Conservation (phyloP, 805 yeast species). For the Candida berthetii region DNA sequence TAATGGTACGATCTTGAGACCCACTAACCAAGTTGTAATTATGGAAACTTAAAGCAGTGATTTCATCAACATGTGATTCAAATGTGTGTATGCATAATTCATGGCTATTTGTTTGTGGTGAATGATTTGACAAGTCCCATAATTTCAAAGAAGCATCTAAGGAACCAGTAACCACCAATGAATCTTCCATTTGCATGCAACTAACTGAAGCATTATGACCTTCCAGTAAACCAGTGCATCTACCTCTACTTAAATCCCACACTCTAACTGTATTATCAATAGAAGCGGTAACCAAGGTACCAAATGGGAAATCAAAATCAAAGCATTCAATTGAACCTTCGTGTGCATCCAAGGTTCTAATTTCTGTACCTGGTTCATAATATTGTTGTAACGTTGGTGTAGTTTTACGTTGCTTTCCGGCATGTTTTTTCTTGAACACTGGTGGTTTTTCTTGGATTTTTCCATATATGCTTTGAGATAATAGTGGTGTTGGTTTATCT, state of each 20-base stretch:
- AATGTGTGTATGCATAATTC: constrained; percentile 40
- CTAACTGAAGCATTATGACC: constrained; percentile 59
- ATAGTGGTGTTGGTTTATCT: constrained; percentile 21
- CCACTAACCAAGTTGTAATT: constrained; percentile 56
- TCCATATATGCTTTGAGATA: constrained; percentile 38
- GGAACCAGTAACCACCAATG: constrained; percentile 48
- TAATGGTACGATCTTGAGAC: constrained; percentile 62
- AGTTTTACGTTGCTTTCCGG: constrained; percentile 36
- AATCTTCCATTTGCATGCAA: constrained; percentile 53
- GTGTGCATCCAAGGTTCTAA: constrained; percentile 46
- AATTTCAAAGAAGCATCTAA: constrained; percentile 55
- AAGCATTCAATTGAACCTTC: constrained; percentile 45
- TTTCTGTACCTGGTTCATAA: constrained; percentile 52
- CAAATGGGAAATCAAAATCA: constrained; percentile 72
- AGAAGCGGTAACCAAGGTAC: constrained; percentile 71
- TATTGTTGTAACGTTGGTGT: constrained; percentile 61
- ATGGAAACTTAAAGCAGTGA: constrained; percentile 55
- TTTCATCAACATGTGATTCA: constrained; percentile 61
- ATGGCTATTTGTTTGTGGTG: constrained; percentile 18
- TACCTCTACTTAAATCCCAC: constrained; percentile 70
- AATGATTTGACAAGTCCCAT: constrained; percentile 41
- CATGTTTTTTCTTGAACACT: constrained; percentile 21
- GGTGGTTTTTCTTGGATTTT: constrained; percentile 31
- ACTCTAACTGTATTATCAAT: constrained; percentile 73
- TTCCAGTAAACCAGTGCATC: constrained; percentile 41